phyloP scores from a whole-genome alignment of 345 rosid species.

The Bruguiera gymnorhiza region DNA sequence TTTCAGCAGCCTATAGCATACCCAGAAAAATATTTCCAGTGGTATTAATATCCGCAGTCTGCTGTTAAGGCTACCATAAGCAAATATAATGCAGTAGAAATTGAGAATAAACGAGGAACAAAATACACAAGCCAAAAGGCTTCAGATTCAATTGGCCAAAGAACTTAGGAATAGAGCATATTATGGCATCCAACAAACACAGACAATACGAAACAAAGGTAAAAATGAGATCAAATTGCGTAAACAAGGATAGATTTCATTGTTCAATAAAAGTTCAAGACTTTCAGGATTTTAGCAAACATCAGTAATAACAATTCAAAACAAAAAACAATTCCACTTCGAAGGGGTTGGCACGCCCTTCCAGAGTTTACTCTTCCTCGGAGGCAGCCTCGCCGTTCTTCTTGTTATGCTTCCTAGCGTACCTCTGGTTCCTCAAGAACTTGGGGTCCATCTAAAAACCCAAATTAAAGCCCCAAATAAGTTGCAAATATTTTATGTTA shows the following conservation, averaged over 20 bases:
- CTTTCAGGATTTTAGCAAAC: not conserved
- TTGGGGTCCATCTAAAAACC: slow-evolving; percentile 82
- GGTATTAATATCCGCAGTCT: no score
- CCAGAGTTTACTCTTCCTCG: slow-evolving; percentile 20
- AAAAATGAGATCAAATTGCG: no score
- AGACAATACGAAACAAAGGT: not conserved
- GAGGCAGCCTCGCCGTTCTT: slow-evolving; percentile 23
- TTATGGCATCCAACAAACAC: not conserved
- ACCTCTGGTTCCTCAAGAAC: slow-evolving; percentile 99
- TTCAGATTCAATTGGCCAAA: no score
- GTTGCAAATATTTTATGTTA: not conserved
- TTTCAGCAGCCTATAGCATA: no score
- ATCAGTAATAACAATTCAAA: not conserved
- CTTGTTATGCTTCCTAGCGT: slow-evolving; percentile 90
- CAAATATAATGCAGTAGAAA: no score
- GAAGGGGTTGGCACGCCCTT: not conserved
- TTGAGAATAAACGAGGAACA: no score
- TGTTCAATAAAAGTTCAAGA: no score
- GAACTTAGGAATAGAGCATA: no score
- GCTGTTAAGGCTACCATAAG: no score
- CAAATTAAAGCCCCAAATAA: not conserved
- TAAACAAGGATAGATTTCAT: not conserved
- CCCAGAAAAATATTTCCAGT: no score
- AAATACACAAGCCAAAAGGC: no score
- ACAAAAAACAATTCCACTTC: not conserved